Percentiles rank a stretch among this genome's conserved stretches.
phyloP scores from a whole-genome alignment of 2,329 filamentous ascomycete genomes.

The Helotiales sp. region DNA sequence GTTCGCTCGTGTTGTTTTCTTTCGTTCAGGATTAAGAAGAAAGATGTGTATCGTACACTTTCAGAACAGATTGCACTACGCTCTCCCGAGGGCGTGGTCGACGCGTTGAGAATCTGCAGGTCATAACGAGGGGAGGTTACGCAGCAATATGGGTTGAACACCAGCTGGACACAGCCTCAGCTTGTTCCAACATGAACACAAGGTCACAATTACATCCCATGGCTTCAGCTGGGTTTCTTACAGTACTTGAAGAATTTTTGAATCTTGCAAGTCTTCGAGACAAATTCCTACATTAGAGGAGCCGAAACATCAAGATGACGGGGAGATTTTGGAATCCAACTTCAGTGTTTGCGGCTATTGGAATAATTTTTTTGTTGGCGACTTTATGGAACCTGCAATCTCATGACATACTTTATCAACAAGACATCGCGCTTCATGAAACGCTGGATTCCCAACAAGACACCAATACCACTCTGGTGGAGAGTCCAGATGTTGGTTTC shows the following conservation, averaged over 20 bases:
- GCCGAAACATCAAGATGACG: neutral
- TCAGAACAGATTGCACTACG: neutral
- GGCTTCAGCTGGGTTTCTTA: neutral
- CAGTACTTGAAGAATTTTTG: too few species aligned
- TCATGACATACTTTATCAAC: neutral
- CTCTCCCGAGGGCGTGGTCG: neutral
- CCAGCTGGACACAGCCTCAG: neutral
- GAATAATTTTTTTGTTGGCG: neutral
- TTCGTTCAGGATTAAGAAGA: neutral
- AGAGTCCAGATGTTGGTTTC: too few species aligned
- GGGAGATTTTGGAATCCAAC: neutral
- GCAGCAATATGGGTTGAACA: neutral
- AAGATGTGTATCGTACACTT: neutral
- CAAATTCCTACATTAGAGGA: too few species aligned
- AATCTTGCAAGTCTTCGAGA: neutral
- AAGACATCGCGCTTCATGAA: neutral
- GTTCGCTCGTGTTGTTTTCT: neutral
- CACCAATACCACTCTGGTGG: neutral
- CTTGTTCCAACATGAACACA: neutral
- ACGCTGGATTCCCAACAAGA: neutral
- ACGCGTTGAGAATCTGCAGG: neutral
- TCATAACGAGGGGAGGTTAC: neutral
- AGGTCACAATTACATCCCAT: neutral
- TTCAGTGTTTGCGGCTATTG: neutral
- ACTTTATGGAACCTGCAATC: neutral